Base-by-base conservation (phyloP, 2,329 filamentous ascomycete species). In the Tolypocladium amazonense region DNA sequence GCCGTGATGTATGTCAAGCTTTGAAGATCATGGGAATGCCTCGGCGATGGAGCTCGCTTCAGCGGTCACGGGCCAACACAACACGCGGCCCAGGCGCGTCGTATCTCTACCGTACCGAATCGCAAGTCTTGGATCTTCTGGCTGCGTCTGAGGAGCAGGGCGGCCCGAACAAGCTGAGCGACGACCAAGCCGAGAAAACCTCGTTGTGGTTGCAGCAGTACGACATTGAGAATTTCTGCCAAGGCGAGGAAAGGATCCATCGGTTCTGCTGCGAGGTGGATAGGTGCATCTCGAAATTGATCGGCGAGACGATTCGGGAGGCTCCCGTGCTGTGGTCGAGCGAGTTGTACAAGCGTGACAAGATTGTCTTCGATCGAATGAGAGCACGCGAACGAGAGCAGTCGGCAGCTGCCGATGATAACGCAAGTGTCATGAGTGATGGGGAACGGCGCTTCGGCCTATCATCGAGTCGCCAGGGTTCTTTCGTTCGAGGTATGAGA, bases 131-230 rank as follows among this genome's bases (percentile, higher is more conserved):
- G 71, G 92, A 96, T 62, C 82, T 96, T 15, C 82, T 97, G 70
- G 91, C 92, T 37, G 92, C 92, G 6, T 80, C 84, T 0, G 86
- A 88, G 60, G 90, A 90, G 58, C 90, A 96, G 66, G 93, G 92
- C 15, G 93, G 94, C 0, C 90, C 91, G 0, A 96, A 95, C 72
- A 99, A 99, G 72, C 81, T 99, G 15, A 92, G 90, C n/a, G 93
- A 97, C 69, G 91, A 96, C 59, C 94, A 97, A 71, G 88, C 92
- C 0, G 90, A 95, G 57, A 86, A 92, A 65, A 96, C 92, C 0
- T 78, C 83, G 25, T 84, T 86, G 59, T 99, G 93, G 91, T 79
- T 97, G 58, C 85, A 88, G 56, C 85, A 89, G 65, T 88, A 87
- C 64, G 86, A 86, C 18, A 88, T 97, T 38, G 91, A 95, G 71